Conservation (phyloP, 805 yeast species). For the Teunomyces barrocoloradensis region DNA sequence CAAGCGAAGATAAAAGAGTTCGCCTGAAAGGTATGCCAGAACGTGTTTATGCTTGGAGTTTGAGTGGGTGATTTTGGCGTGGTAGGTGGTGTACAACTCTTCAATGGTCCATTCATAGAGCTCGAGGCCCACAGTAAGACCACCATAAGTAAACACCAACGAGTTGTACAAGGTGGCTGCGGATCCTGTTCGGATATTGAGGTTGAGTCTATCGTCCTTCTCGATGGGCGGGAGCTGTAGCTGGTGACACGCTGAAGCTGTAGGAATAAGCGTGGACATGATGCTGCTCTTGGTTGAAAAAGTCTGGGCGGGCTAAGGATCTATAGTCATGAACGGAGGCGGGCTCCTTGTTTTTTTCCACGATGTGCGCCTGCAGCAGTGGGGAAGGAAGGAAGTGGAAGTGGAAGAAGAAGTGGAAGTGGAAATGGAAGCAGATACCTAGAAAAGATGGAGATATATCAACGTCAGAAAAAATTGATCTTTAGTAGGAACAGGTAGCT, state of each 20-base stretch:
- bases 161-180: conserved; percentile 58
- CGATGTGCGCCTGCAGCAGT: neutral
- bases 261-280: conserved; percentile 65
- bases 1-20: conserved; percentile 58
- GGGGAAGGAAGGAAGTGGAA: neutral
- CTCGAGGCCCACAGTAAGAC: conserved; percentile 57
- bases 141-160: conserved; percentile 65
- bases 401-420: neutral
- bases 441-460: too few relatives aligned
- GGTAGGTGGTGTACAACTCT: conserved; percentile 39
- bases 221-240: conserved; percentile 54
- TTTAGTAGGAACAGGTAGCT: too few relatives aligned
- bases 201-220: conserved; percentile 51
- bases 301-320: neutral
- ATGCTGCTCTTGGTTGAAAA: neutral
- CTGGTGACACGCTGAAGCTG: conserved; percentile 59
- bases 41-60: conserved; percentile 25
- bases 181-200: conserved; percentile 68
- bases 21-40: conserved; percentile 53
- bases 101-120: conserved; percentile 36
- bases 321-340: neutral
- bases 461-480: too few relatives aligned
- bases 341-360: neutral
- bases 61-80: conserved; percentile 22
- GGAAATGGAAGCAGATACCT: too few relatives aligned